Percentiles rank a stretch among this genome's conserved stretches.
Evolutionary conservation across 371 early-diverging fungal genomes (phyloP).

Genomic region (Vairimorpha necatrix): DNA sequence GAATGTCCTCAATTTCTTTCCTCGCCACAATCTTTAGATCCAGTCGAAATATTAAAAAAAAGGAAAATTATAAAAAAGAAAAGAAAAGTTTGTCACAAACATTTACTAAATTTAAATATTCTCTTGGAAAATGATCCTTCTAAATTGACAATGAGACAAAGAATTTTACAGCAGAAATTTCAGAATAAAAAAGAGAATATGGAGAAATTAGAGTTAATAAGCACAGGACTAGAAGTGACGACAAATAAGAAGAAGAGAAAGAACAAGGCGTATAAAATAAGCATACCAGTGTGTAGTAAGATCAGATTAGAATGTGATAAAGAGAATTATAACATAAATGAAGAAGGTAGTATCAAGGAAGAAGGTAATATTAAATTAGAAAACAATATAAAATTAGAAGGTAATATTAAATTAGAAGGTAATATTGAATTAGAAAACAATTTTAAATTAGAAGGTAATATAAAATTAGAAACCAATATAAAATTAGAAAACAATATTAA

Average conservation of each 20-base stretch:
- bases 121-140: neutral
- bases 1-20: neutral
- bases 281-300: neutral
- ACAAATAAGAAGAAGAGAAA: neutral
- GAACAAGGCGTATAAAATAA: neutral
- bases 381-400: too few species aligned
- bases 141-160: slow-evolving; percentile 3
- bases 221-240: neutral
- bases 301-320: neutral
- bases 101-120: neutral
- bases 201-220: neutral
- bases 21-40: slow-evolving; percentile 5
- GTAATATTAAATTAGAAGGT: too few species aligned
- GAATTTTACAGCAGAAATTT: slow-evolving; percentile 1
- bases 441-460: too few species aligned
- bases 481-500: too few species aligned
- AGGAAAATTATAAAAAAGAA: neutral
- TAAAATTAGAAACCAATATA: too few species aligned
- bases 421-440: too few species aligned
- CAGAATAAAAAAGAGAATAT: neutral
- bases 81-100: neutral
- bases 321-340: neutral
- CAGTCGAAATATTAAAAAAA: neutral
- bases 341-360: neutral
- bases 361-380: too few species aligned